Conservation (phyloP, 768 basidiomycete species). For the Termitomyces sp. region DNA sequence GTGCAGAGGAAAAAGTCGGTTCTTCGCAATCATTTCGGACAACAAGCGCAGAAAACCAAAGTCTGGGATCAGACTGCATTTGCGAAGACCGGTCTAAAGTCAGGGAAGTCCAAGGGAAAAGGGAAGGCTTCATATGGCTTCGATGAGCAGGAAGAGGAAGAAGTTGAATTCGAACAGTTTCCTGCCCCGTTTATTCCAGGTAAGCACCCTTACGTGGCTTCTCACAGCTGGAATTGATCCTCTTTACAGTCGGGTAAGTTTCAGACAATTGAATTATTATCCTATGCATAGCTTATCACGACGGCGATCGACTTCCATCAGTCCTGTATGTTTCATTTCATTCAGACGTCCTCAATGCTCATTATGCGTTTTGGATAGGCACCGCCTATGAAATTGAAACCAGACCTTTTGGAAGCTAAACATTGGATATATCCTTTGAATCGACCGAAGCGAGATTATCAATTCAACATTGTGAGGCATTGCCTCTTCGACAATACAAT, state of each 20-base stretch:
- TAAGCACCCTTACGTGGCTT: slow-evolving; percentile 34
- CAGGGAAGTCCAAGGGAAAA: slow-evolving; percentile 52
- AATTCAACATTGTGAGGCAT: slow-evolving; percentile 86
- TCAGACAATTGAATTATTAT: neutral
- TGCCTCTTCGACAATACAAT: slow-evolving; percentile 92
- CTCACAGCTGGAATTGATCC: slow-evolving; percentile 1
- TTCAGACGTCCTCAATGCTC: neutral
- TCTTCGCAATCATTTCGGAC: slow-evolving; percentile 45
- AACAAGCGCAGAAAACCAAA: slow-evolving; percentile 68
- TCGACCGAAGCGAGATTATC: slow-evolving; percentile 85
- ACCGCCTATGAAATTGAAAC: slow-evolving; percentile 72
- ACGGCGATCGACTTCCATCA: slow-evolving; percentile 9
- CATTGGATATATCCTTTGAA: slow-evolving; percentile 95
- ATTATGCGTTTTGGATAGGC: slow-evolving; percentile 38
- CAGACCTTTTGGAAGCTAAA: slow-evolving; percentile 75
- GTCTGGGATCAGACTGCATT: slow-evolving; percentile 91
- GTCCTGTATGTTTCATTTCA: slow-evolving; percentile 29
- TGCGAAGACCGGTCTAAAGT: slow-evolving; percentile 74
- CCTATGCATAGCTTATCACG: neutral
- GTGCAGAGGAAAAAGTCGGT: slow-evolving; percentile 44
- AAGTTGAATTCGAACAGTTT: slow-evolving; percentile 76
- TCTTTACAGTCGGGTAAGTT: slow-evolving; percentile 53
- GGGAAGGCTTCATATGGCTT: slow-evolving; percentile 43
- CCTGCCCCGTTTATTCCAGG: slow-evolving; percentile 75
- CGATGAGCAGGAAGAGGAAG: slow-evolving; percentile 57